Percentiles rank a stretch among this genome's conserved stretches.
Evolutionary conservation across 306 rosid genomes (phyloP).

Genomic region (Malus orientalis): DNA sequence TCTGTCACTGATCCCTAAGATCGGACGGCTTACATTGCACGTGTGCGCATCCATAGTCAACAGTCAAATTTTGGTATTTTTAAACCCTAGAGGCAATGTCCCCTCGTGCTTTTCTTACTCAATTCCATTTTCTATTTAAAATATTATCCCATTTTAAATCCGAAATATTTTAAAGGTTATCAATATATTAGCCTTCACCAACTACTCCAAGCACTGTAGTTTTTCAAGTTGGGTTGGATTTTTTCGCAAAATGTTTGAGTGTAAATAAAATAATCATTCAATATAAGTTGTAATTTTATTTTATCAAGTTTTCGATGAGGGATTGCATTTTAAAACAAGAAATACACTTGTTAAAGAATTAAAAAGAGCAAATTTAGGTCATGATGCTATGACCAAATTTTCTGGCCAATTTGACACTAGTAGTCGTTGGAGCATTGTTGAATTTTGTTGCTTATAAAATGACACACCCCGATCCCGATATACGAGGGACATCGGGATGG

Average conservation of each 20-base stretch:
- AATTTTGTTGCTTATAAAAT: neutral
- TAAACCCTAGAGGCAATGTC: neutral
- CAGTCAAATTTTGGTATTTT: constrained; percentile 15
- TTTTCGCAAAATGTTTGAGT: neutral
- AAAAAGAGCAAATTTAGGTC: neutral
- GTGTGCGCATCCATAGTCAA: constrained; percentile 13
- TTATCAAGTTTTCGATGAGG: neutral
- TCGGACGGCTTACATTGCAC: constrained; percentile 27
- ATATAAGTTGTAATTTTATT: too few species aligned
- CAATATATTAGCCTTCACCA: neutral
- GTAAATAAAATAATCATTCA: neutral
- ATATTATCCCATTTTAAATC: neutral
- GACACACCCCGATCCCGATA: too few species aligned
- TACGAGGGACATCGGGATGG: too few species aligned
- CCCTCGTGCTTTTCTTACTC: neutral
- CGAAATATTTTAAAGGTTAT: neutral
- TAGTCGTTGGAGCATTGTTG: neutral
- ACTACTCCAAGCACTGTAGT: neutral
- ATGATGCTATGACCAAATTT: neutral
- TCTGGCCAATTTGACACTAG: neutral
- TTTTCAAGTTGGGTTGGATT: neutral
- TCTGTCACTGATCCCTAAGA: constrained; percentile 16
- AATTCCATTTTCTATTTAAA: neutral
- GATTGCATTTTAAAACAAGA: neutral
- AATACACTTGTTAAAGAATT: too few species aligned